A percentile compares a stretch with the other conserved stretches of the same genome.
phyloP scores from a whole-genome alignment of 2,329 filamentous ascomycete species.

The Exophiala oligosperma region DNA sequence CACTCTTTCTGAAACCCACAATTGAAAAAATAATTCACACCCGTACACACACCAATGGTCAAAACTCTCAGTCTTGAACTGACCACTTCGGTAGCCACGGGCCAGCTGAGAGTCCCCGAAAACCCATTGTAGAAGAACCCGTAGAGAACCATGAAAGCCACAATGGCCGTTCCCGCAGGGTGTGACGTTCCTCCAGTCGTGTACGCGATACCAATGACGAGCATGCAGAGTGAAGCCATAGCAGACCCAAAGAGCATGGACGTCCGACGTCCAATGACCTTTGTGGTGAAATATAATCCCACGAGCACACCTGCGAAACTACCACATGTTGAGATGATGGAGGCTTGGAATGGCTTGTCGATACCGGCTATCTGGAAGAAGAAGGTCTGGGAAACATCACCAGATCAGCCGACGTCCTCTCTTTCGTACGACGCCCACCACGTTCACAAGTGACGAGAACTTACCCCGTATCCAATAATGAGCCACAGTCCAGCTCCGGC shows the following conservation, averaged over 20 bases:
- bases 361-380: slow-evolving; percentile 51
- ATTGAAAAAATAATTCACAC: slow-evolving; percentile 44
- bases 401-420: no score
- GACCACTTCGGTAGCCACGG: slow-evolving; percentile 41
- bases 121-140: slow-evolving; percentile 42
- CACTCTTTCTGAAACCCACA: slow-evolving; percentile 3
- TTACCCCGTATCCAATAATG: slow-evolving; percentile 9
- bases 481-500: slow-evolving; percentile 14
- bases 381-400: slow-evolving; percentile 40
- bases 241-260: slow-evolving; percentile 34
- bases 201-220: slow-evolving; percentile 41
- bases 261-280: slow-evolving; percentile 38
- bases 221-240: slow-evolving; percentile 35
- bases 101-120: slow-evolving; percentile 39
- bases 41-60: slow-evolving; percentile 42
- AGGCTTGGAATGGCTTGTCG: slow-evolving; percentile 32
- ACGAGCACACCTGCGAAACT: slow-evolving; percentile 39
- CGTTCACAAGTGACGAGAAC: not conserved
- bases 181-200: slow-evolving; percentile 38
- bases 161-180: slow-evolving; percentile 38
- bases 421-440: no score
- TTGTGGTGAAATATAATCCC: slow-evolving; percentile 38
- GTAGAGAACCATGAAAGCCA: slow-evolving; percentile 38
- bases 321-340: slow-evolving; percentile 33
- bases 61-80: slow-evolving; percentile 40